Percentiles rank a stretch among this genome's conserved stretches.
Conservation (phyloP, 106 monocot species). For the Dioscorea alata region DNA sequence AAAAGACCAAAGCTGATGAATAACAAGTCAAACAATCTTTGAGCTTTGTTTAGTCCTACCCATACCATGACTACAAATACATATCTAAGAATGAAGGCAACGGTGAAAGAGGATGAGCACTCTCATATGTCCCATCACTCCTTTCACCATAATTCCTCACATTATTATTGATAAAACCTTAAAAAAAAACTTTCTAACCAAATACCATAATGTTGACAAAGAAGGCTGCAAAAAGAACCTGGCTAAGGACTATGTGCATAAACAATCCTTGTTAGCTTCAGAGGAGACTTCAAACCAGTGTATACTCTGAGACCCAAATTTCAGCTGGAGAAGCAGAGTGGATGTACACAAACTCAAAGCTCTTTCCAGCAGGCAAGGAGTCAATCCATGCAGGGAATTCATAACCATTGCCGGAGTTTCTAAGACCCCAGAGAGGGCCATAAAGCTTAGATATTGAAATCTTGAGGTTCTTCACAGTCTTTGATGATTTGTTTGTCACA, state of each 20-base stretch:
- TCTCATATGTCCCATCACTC: conserved; percentile 47
- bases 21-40: no score
- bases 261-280: background rate
- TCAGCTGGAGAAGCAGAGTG: conserved; percentile 48
- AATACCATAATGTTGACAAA: background rate
- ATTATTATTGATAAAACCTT: conserved; percentile 5
- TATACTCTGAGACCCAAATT: conserved; percentile 43
- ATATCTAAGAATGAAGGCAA: background rate
- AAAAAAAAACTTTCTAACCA: background rate
- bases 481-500: conserved; percentile 57
- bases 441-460: conserved; percentile 44
- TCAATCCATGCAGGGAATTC: conserved; percentile 44
- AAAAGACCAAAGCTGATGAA: no score
- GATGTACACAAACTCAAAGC: conserved; percentile 69
- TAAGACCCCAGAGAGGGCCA: conserved; percentile 58
- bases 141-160: conserved; percentile 36
- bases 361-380: conserved; percentile 52
- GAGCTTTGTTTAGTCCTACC: background rate
- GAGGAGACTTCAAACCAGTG: conserved; percentile 23
- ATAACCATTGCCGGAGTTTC: conserved; percentile 37
- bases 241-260: background rate
- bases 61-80: background rate
- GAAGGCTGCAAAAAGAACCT: conserved; percentile 19
- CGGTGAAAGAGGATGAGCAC: conserved; percentile 74
- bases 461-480: conserved; percentile 42